These are phyloP conservation scores for Saturnispora hagleri DNA, from an alignment of 805 yeast genomes.

Conservation along the genomic window DNA sequence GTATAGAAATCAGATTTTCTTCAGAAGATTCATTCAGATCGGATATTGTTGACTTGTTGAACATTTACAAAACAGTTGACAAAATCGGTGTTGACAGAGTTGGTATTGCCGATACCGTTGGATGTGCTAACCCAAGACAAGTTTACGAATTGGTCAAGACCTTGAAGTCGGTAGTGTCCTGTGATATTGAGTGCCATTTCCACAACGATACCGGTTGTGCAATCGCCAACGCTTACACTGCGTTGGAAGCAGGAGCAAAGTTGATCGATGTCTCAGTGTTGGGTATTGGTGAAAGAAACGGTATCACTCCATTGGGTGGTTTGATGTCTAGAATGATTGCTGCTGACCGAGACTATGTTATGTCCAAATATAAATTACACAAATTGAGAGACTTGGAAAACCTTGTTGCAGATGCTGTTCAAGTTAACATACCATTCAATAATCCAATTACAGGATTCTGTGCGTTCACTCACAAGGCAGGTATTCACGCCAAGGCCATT, in stretches of 20 bases:
- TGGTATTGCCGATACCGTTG: slow-evolving; percentile 98
- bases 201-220: slow-evolving; percentile 99
- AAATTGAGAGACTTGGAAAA: slow-evolving; percentile 93
- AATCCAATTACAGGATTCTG: slow-evolving; percentile 99
- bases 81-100: slow-evolving; percentile 97
- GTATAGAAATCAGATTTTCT: slow-evolving; percentile 92
- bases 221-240: slow-evolving; percentile 96
- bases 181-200: slow-evolving; percentile 98
- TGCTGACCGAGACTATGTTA: slow-evolving; percentile 92
- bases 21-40: slow-evolving; percentile 97
- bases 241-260: slow-evolving; percentile 94
- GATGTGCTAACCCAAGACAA: slow-evolving; percentile 98
- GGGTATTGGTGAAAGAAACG: slow-evolving; percentile 98
- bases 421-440: slow-evolving; percentile 94
- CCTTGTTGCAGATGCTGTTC: slow-evolving; percentile 94
- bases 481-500: slow-evolving; percentile 98
- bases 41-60: slow-evolving; percentile 88
- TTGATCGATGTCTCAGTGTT: slow-evolving; percentile 90
- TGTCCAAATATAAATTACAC: slow-evolving; percentile 89
- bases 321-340: slow-evolving; percentile 99
- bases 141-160: slow-evolving; percentile 95
- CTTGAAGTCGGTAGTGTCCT: slow-evolving; percentile 82
- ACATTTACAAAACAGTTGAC: slow-evolving; percentile 93
- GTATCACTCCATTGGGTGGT: slow-evolving; percentile 96
- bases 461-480: slow-evolving; percentile 99